A percentile compares a stretch with the other conserved stretches of the same genome.
These are phyloP conservation scores for Emmonsiellopsis sp. DNA, from an alignment of 2,329 filamentous ascomycete genomes.

Conservation along the genomic window DNA sequence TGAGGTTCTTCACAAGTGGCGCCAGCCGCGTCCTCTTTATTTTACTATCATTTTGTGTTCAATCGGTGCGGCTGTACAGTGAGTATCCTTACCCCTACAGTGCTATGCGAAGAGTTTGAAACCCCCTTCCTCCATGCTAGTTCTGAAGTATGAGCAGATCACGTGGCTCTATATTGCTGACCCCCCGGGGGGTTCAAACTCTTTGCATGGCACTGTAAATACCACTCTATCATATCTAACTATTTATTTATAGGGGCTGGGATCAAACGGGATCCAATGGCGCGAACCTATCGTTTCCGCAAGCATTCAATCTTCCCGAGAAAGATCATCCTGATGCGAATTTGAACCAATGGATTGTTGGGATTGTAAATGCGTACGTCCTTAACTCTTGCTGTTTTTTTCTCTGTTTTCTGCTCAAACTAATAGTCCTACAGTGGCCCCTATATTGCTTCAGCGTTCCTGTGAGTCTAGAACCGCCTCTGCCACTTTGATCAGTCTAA, in stretches of 20 bases:
- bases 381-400: slow-evolving; percentile 38
- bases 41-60: slow-evolving; percentile 45
- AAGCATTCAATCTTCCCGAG: slow-evolving; percentile 37
- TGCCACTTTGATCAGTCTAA: slow-evolving; percentile 6
- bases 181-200: no score
- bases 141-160: no score
- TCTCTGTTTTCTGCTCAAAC: slow-evolving; percentile 10
- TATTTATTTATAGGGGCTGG: slow-evolving; percentile 28
- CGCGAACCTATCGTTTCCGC: slow-evolving; percentile 44
- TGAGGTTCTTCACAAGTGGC: slow-evolving; percentile 42
- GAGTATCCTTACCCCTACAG: slow-evolving; percentile 13
- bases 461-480: slow-evolving; percentile 27
- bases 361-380: slow-evolving; percentile 52
- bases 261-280: slow-evolving; percentile 47
- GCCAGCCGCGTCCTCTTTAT: slow-evolving; percentile 40
- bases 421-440: slow-evolving; percentile 31
- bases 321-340: slow-evolving; percentile 28
- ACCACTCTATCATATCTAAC: slow-evolving; percentile 3
- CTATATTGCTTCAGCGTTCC: slow-evolving; percentile 43
- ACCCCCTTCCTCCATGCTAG: no score
- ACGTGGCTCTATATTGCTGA: no score
- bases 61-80: slow-evolving; percentile 44
- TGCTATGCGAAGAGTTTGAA: no score
- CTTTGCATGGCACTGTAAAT: no score
- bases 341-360: slow-evolving; percentile 52